phyloP scores from a whole-genome alignment of 805 yeast genomes.

The Henningerozyma blattae region DNA sequence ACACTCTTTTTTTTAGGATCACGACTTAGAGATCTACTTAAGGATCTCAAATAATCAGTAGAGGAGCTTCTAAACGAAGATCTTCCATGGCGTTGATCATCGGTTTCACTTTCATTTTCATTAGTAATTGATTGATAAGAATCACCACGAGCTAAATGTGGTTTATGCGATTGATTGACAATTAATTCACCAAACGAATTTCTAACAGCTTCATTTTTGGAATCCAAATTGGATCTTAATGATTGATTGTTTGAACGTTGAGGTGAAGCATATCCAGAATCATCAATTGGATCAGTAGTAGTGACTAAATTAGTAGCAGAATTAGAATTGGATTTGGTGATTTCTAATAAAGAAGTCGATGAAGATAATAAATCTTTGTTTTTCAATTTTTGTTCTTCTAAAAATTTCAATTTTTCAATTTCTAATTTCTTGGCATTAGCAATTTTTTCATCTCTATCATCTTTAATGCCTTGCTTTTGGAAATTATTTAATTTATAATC shows the following conservation, averaged over 20 bases:
- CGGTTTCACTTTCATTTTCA: constrained; percentile 22
- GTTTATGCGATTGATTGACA: constrained; percentile 25
- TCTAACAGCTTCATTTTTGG: constrained; percentile 10
- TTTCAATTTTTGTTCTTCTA: constrained; percentile 4
- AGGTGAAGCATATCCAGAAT: constrained; percentile 7
- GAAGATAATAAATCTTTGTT: neutral
- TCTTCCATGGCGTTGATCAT: constrained; percentile 12
- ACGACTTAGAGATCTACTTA: constrained; percentile 20
- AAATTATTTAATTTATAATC: constrained; percentile 8
- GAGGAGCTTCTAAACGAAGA: constrained; percentile 19
- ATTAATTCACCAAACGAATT: constrained; percentile 23
- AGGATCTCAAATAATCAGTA: constrained; percentile 43
- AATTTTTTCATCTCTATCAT: neutral
- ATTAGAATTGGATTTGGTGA: constrained; percentile 9
- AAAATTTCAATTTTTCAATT: constrained; percentile 7
- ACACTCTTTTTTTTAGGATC: constrained; percentile 10
- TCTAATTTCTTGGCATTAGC: constrained; percentile 1
- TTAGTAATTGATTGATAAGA: constrained; percentile 54
- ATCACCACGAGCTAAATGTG: constrained; percentile 70
- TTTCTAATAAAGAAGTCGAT: constrained; percentile 6
- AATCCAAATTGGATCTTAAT: neutral
- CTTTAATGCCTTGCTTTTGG: constrained; percentile 1
- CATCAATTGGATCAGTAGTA: constrained; percentile 18
- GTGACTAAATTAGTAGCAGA: constrained; percentile 8
- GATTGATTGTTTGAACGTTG: constrained; percentile 1